A percentile compares a stretch with the other conserved stretches of the same genome.
Conservation (phyloP, 163 green algal species). For the Trebouxiophyceae sp. region DNA sequence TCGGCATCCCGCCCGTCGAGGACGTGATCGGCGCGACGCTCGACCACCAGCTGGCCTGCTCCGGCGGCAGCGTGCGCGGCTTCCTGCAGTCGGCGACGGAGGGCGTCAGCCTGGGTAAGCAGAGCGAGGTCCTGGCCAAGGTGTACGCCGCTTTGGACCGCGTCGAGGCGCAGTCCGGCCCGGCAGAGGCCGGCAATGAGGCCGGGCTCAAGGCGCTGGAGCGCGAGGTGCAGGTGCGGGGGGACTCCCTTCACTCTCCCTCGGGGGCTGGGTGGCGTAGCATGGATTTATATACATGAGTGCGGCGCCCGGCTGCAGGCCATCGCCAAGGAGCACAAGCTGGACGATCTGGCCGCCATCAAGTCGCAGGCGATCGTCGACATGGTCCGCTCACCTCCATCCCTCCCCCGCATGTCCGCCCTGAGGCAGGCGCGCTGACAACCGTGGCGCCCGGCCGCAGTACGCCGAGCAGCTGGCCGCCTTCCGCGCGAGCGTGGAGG, state of each 20-base stretch:
- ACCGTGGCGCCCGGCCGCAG: not conserved
- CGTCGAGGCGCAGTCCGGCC: not conserved
- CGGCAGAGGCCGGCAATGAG: not conserved
- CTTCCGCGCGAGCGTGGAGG: not conserved
- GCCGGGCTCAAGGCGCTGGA: not conserved
- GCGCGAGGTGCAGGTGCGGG: too few species aligned
- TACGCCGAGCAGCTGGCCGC: constrained; percentile 4
- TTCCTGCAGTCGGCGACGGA: constrained; percentile 3
- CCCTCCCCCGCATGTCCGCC: not conserved
- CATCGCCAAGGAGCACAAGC: not conserved
- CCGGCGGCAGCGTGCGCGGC: constrained; percentile 2
- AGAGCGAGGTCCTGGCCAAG: not conserved
- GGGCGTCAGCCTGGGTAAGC: not conserved
- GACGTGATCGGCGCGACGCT: constrained; percentile 5
- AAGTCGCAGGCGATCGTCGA: not conserved
- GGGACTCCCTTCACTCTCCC: too few species aligned
- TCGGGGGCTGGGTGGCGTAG: too few species aligned
- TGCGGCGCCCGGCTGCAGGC: too few species aligned
- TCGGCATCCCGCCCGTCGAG: not conserved
- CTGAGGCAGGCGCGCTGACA: not conserved
- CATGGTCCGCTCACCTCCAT: not conserved
- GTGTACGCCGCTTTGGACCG: constrained; percentile 2
- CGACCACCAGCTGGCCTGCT: not conserved
- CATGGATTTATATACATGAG: too few species aligned
- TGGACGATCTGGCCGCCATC: not conserved